Percentiles rank a stretch among this genome's conserved stretches.
Evolutionary conservation across 1,284 basidiomycete species (phyloP).

Genomic region (Tilletia horrida): DNA sequence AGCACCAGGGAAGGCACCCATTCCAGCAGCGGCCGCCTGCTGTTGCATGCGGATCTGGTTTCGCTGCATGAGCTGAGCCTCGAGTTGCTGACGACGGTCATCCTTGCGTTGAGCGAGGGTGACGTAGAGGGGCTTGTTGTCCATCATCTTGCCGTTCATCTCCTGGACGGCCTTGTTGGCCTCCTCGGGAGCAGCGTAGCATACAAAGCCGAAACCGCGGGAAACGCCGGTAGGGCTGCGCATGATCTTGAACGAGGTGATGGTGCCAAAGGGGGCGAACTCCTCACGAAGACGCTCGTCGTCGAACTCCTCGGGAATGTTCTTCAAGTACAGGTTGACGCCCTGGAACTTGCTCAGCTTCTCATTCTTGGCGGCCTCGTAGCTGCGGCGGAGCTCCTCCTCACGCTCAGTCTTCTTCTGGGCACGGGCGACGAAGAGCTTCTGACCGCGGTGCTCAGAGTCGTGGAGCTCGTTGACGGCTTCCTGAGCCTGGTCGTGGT

Average conservation of each 20-base stretch:
- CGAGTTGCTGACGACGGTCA: constrained; percentile 94
- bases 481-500: constrained; percentile 83
- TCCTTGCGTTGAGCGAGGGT: constrained; percentile 98
- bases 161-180: constrained; percentile 98
- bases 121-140: constrained; percentile 96
- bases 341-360: constrained; percentile 97
- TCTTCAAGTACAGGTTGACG: constrained; percentile 99
- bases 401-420: constrained; percentile 99
- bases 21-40: constrained; percentile 50
- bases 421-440: constrained; percentile 91
- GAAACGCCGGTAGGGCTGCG: constrained; percentile 73
- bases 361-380: constrained; percentile 93
- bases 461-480: constrained; percentile 92
- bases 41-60: constrained; percentile 55
- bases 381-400: constrained; percentile 88
- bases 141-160: constrained; percentile 99
- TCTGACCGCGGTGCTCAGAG: constrained; percentile 77
- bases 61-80: constrained; percentile 69
- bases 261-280: constrained; percentile 93
- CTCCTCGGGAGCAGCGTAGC: constrained; percentile 97
- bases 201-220: constrained; percentile 98
- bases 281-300: constrained; percentile 59
- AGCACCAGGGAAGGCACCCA: constrained; percentile 48
- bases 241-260: constrained; percentile 99
- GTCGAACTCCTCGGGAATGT: constrained; percentile 60